A percentile compares a stretch with the other conserved stretches of the same genome.
These are phyloP conservation scores for Amesomyces nigricolor DNA, from an alignment of 2,329 filamentous ascomycete species.

Conservation along the genomic window DNA sequence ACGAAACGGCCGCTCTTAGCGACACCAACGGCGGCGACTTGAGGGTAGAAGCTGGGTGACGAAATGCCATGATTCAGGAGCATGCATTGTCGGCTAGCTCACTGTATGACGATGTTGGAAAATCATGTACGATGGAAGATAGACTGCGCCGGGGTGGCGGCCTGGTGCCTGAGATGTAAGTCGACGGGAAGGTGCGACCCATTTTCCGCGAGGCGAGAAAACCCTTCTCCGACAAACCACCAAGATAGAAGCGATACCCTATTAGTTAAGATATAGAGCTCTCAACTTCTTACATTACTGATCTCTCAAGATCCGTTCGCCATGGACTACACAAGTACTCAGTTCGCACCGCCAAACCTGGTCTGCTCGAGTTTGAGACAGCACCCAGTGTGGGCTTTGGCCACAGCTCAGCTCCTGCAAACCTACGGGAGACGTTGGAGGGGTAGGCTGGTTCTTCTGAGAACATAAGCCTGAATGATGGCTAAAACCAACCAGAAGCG, in stretches of 20 bases:
- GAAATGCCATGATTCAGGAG: no score
- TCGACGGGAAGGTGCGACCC: slow-evolving; percentile 8
- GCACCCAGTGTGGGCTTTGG: slow-evolving; percentile 34
- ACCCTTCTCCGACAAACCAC: slow-evolving; percentile 3
- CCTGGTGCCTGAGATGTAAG: not conserved
- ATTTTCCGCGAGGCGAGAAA: not conserved
- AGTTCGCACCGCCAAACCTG: slow-evolving; percentile 22
- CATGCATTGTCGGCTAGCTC: not conserved
- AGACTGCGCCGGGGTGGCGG: not conserved
- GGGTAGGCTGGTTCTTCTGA: slow-evolving; percentile 9
- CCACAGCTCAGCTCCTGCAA: slow-evolving; percentile 27
- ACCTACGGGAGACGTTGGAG: slow-evolving; percentile 24
- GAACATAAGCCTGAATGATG: no score
- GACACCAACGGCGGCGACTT: slow-evolving; percentile 27
- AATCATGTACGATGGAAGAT: not conserved
- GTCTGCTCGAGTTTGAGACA: slow-evolving; percentile 38
- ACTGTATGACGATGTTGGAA: slow-evolving; percentile 1
- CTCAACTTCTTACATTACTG: not conserved
- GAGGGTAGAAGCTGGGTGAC: not conserved
- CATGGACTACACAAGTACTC: slow-evolving; percentile 3
- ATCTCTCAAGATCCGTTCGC: not conserved
- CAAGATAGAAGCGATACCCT: slow-evolving; percentile 15
- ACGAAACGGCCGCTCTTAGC: slow-evolving; percentile 51
- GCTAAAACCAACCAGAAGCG: slow-evolving; percentile 33
- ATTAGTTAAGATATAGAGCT: slow-evolving; percentile 1